Conservation (phyloP, 1,284 basidiomycete genomes). For the Cronartium ribicola region DNA sequence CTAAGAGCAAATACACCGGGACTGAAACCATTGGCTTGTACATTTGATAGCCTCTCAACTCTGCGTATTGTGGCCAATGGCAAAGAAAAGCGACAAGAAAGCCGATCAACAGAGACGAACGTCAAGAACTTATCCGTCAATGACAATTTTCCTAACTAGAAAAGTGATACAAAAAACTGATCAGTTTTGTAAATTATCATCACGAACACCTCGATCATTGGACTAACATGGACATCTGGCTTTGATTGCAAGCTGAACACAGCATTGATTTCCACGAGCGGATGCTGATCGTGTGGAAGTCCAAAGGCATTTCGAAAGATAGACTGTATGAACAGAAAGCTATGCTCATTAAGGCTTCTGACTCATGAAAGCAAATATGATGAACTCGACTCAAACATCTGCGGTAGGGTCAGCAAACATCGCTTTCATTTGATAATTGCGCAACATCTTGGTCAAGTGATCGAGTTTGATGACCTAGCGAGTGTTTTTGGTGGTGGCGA, state of each 20-base stretch:
- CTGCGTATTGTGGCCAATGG: constrained; percentile 88
- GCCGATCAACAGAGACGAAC: constrained; percentile 85
- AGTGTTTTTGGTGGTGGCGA: not conserved
- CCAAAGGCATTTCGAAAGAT: constrained; percentile 42
- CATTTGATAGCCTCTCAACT: constrained; percentile 67
- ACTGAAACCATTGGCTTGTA: constrained; percentile 65
- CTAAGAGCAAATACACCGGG: constrained; percentile 93
- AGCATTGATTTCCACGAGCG: constrained; percentile 70
- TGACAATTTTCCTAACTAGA: constrained; percentile 81
- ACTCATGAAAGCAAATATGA: not conserved
- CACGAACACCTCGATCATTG: too few species aligned
- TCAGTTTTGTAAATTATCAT: not conserved
- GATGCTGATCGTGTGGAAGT: constrained; percentile 37
- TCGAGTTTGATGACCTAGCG: not conserved
- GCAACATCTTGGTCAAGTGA: constrained; percentile 17
- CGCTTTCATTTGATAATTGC: constrained; percentile 40
- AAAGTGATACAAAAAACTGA: not conserved
- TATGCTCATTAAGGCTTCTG: not conserved
- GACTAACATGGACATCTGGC: constrained; percentile 86
- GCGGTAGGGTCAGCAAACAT: constrained; percentile 41
- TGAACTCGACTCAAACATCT: constrained; percentile 22
- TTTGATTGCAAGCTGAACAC: constrained; percentile 76
- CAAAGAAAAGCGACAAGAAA: constrained; percentile 83
- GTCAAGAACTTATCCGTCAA: constrained; percentile 84
- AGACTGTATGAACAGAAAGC: constrained; percentile 4